These are phyloP conservation scores for Closterium sp. DNA, from an alignment of 139 green algal genomes.

Conservation along the genomic window DNA sequence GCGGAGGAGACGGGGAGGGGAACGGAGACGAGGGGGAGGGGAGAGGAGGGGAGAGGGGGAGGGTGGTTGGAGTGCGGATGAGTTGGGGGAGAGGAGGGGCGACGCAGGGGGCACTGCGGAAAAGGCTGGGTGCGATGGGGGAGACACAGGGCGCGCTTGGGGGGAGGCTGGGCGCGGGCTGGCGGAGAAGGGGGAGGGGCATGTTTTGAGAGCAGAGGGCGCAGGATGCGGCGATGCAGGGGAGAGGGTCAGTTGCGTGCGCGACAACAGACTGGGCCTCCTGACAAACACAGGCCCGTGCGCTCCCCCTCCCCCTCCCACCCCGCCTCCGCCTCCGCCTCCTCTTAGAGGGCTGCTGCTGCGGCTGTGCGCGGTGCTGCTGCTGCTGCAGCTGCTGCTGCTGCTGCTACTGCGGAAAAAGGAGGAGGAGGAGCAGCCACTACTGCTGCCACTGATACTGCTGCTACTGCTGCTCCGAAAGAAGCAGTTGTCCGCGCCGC, in stretches of 20 bases:
- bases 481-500: neutral
- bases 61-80: neutral
- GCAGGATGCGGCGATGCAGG: neutral
- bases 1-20: neutral
- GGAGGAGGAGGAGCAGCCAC: too few species aligned
- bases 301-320: too few species aligned
- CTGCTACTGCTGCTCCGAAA: neutral
- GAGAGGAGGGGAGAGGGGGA: neutral
- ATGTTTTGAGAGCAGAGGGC: neutral
- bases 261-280: neutral
- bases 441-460: neutral
- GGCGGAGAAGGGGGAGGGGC: neutral
- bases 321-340: too few species aligned
- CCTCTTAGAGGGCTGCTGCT: neutral
- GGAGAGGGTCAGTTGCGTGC: neutral
- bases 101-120: neutral
- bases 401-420: neutral
- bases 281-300: neutral
- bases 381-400: neutral
- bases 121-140: neutral
- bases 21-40: neutral
- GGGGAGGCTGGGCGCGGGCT: neutral
- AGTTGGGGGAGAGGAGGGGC: neutral
- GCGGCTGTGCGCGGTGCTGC: neutral
- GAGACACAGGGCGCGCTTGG: neutral